phyloP scores from a whole-genome alignment of 2,329 filamentous ascomycete genomes.

The Hypomyces perniciosus region DNA sequence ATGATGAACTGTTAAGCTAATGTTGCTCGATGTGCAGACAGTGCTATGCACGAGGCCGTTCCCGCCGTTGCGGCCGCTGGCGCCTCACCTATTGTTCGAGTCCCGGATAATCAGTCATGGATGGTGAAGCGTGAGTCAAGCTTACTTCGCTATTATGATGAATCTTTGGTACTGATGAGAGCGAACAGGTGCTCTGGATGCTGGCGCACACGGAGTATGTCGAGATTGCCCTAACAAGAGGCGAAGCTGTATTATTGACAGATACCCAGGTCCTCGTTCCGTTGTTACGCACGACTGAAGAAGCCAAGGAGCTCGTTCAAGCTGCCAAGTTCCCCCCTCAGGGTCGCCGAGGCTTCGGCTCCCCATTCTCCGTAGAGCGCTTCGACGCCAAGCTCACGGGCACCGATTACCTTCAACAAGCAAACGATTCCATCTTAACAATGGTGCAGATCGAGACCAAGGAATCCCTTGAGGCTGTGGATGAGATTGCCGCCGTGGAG shows the following conservation, averaged over 20 bases:
- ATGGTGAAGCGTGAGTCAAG: constrained; percentile 37
- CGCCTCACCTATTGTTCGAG: constrained; percentile 39
- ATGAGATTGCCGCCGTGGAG: constrained; percentile 54
- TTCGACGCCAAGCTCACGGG: constrained; percentile 39
- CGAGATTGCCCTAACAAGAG: not conserved
- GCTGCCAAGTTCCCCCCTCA: constrained; percentile 46
- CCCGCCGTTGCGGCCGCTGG: constrained; percentile 45
- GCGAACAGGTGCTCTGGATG: constrained; percentile 39
- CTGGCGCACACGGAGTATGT: constrained; percentile 45
- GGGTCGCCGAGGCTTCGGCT: constrained; percentile 44
- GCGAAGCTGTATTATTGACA: not conserved
- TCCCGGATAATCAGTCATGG: constrained; percentile 45
- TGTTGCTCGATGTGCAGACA: constrained; percentile 25
- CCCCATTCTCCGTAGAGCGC: constrained; percentile 38
- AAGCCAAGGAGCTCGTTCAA: constrained; percentile 39
- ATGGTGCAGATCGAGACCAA: constrained; percentile 64
- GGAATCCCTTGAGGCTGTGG: constrained; percentile 54
- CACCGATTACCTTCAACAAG: constrained; percentile 44
- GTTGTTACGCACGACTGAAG: constrained; percentile 36
- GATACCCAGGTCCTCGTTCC: constrained; percentile 40
- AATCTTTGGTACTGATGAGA: not conserved
- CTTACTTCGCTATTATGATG: not conserved
- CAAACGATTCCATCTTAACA: constrained; percentile 49
- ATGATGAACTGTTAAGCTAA: not conserved
- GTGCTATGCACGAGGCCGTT: constrained; percentile 48